phyloP scores from a whole-genome alignment of 2,329 filamentous ascomycete species.

The Thermochaetoides dissita region DNA sequence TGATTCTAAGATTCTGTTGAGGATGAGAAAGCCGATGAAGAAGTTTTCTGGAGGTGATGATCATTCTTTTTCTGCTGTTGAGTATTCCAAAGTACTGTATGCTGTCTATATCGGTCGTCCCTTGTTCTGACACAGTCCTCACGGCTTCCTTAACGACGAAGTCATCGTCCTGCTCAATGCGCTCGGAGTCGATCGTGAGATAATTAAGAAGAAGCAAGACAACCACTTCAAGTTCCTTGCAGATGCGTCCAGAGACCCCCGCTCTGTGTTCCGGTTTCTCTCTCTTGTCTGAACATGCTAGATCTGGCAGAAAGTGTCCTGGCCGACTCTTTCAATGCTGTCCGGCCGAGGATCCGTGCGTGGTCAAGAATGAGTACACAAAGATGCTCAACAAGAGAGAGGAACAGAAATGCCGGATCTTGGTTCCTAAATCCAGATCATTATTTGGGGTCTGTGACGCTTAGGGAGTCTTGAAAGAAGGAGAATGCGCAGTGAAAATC shows the following conservation, averaged over 20 bases:
- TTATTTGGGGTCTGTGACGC: conserved; percentile 27
- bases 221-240: conserved; percentile 23
- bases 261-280: conserved; percentile 23
- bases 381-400: conserved; percentile 21
- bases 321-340: conserved; percentile 22
- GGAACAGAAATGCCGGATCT: conserved; percentile 24
- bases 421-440: conserved; percentile 24
- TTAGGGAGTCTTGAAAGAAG: conserved; percentile 21
- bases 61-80: conserved; percentile 24
- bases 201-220: conserved; percentile 22
- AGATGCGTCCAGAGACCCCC: conserved; percentile 16
- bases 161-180: conserved; percentile 25
- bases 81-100: conserved; percentile 24
- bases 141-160: conserved; percentile 28
- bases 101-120: not conserved
- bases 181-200: conserved; percentile 21
- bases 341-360: conserved; percentile 16
- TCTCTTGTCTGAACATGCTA: conserved; percentile 20
- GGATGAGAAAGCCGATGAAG: conserved; percentile 25
- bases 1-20: conserved; percentile 8
- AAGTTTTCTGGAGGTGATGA: conserved; percentile 26
- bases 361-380: conserved; percentile 21
- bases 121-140: not conserved
- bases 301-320: conserved; percentile 25
- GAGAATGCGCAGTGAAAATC: conserved; percentile 25